Evolutionary conservation across 495 filamentous ascomycete genomes (phyloP).

Genomic region (Aspergillus panamensis): DNA sequence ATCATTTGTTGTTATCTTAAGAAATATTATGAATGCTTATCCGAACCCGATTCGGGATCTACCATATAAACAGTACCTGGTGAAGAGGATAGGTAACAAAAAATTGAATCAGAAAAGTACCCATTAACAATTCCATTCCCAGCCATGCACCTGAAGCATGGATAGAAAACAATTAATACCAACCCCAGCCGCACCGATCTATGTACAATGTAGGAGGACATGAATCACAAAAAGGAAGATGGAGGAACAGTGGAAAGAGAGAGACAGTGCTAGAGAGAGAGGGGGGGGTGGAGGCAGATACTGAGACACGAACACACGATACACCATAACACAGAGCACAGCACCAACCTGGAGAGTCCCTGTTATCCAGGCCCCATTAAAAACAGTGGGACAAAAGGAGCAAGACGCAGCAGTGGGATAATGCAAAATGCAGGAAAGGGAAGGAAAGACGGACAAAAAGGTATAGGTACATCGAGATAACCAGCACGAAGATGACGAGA

Average conservation of each 20-base stretch:
- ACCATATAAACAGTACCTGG: too few species aligned
- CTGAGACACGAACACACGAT: neutral
- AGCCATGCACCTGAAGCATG: conserved; percentile 12
- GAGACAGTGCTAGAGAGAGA: neutral
- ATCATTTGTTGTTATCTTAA: neutral
- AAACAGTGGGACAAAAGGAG: neutral
- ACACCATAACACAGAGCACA: too few species aligned
- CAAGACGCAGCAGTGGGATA: too few species aligned
- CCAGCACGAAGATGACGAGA: neutral
- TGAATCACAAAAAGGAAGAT: neutral
- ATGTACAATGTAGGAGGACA: conserved; percentile 2
- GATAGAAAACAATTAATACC: neutral
- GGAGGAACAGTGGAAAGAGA: neutral
- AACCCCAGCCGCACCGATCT: neutral
- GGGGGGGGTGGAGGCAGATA: too few species aligned
- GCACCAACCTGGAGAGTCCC: neutral
- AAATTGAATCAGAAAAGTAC: neutral
- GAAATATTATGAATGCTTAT: neutral
- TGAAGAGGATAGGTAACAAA: neutral
- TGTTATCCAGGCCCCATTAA: neutral
- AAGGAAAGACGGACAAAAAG: neutral
- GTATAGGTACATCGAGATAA: neutral
- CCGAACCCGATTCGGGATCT: neutral
- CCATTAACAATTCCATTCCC: neutral
- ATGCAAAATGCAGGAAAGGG: neutral